phyloP scores from a whole-genome alignment of 495 filamentous ascomycete genomes.

The Tuber aestivum region DNA sequence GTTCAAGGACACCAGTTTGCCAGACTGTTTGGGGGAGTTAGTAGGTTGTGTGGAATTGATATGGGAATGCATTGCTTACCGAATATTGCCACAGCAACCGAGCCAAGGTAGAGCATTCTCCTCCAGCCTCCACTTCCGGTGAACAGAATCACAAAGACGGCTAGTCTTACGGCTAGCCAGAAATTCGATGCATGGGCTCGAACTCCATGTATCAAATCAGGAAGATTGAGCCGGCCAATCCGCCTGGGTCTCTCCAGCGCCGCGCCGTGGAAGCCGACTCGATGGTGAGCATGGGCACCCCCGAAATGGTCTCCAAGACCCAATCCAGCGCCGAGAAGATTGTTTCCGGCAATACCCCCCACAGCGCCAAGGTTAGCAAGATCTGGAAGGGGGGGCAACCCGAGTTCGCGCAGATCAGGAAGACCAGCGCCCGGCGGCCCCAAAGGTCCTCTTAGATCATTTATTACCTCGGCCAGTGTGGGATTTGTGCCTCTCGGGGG shows the following conservation, averaged over 20 bases:
- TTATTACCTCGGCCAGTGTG: slow-evolving; percentile 5
- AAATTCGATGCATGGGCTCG: slow-evolving; percentile 34
- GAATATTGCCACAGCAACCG: slow-evolving; percentile 38
- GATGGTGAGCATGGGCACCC: slow-evolving; percentile 20
- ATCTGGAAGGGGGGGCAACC: slow-evolving; percentile 20
- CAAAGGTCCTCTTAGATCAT: slow-evolving; percentile 19
- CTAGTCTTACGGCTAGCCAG: slow-evolving; percentile 38
- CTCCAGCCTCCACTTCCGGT: slow-evolving; percentile 38
- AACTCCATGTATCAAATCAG: slow-evolving; percentile 29
- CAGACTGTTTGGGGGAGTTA: slow-evolving; percentile 25
- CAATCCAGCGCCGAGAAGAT: slow-evolving; percentile 20
- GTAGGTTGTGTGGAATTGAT: background rate
- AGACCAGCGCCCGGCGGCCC: slow-evolving; percentile 14
- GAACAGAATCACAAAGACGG: slow-evolving; percentile 40
- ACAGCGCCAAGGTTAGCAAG: slow-evolving; percentile 15
- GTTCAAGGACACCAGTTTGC: slow-evolving; percentile 40
- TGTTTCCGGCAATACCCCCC: slow-evolving; percentile 7
- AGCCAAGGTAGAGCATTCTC: slow-evolving; percentile 33
- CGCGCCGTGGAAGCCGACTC: slow-evolving; percentile 7
- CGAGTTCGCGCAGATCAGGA: slow-evolving; percentile 21
- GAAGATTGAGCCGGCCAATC: slow-evolving; percentile 20
- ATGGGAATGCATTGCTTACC: slow-evolving; percentile 16
- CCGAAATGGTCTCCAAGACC: slow-evolving; percentile 25
- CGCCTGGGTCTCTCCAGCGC: slow-evolving; percentile 19
- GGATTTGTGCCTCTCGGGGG: slow-evolving; percentile 33